phyloP scores from a whole-genome alignment of 352 stramenopile species.

The Globisporangium barbulae region DNA sequence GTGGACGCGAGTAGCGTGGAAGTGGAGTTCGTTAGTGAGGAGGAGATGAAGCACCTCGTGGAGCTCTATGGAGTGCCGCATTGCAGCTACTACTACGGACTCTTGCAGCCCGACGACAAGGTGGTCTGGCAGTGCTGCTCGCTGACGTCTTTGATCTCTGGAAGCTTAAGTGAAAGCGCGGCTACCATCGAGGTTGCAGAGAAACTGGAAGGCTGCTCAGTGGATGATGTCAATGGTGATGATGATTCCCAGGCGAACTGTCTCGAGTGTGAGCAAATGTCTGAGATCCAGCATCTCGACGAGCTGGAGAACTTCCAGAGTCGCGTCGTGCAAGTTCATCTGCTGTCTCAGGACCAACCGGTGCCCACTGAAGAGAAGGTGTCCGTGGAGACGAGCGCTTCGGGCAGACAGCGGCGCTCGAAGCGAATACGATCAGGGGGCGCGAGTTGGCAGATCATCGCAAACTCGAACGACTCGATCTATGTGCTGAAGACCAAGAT shows the following conservation, averaged over 20 bases:
- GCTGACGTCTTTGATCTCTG: slow-evolving; percentile 27
- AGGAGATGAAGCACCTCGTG: slow-evolving; percentile 55
- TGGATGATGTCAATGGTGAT: slow-evolving; percentile 22
- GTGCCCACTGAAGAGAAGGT: slow-evolving; percentile 45
- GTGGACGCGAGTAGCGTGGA: slow-evolving; percentile 44
- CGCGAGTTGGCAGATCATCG: slow-evolving; percentile 42
- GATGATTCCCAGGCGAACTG: slow-evolving; percentile 30
- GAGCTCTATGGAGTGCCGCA: slow-evolving; percentile 57
- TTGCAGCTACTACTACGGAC: slow-evolving; percentile 45
- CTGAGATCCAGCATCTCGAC: slow-evolving; percentile 35
- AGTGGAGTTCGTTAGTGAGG: slow-evolving; percentile 55
- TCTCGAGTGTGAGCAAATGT: slow-evolving; percentile 43
- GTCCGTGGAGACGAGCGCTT: slow-evolving; percentile 31
- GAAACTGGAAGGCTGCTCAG: slow-evolving; percentile 7
- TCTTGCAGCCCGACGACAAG: slow-evolving; percentile 23
- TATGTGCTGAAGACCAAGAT: slow-evolving; percentile 80
- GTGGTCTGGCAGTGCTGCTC: slow-evolving; percentile 50
- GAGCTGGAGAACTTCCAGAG: slow-evolving; percentile 66
- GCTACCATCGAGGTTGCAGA: slow-evolving; percentile 24
- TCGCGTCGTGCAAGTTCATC: slow-evolving; percentile 53
- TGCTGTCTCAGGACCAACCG: slow-evolving; percentile 51
- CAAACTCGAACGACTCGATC: slow-evolving; percentile 65
- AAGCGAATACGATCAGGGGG: slow-evolving; percentile 50
- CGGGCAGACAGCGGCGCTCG: slow-evolving; percentile 49
- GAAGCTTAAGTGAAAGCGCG: neutral